Base-by-base conservation (phyloP, 805 yeast genomes). In the Lachancea lanzarotensis region DNA sequence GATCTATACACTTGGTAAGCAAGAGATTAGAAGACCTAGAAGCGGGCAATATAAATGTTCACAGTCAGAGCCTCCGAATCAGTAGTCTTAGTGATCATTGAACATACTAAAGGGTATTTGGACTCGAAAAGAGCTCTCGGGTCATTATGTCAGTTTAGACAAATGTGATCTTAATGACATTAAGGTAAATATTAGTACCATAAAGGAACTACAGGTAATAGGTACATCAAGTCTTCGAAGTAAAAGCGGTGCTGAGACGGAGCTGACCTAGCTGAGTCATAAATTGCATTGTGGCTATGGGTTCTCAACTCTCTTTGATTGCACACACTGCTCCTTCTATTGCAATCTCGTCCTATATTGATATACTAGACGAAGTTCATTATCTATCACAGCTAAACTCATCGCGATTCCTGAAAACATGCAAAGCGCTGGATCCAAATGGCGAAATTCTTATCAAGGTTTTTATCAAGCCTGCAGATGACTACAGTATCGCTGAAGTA, bases 241-340 rank as follows among this genome's bases (percentile, higher is more conserved):
- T 22, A 22, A 22, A 22, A 22, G 25, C 25, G 4, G 8, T 6
- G 8, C 25, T 22, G 25, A 29, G 15, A 13, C 5, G 15, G 15
- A 11, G 15, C 11, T 29, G 31, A 11, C 15, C 31, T 11, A 7
- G 15, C 31, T 29, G 15, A 19, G 27, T 26, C 19, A 3, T 12
- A 35, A 19, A 4, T 35, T n/a, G 9, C 18, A 16, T 15, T 16
- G 4, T 25, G 10, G 11, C 12, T n/a, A 89, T 90, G 97, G 97
- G 96, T 13, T 87, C 86, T 12, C 85, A 84, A 59, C 68, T 91
- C 48, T 90, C 97, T 1, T 70, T 86, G 29, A 67, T 88, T 60
- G 86, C 96, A 9, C 96, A 96, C 11, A 81, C 95, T 2, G 88
- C 95, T 1, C 89, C 95, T 2, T 86, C 96, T 1, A 86, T 91